Conservation (phyloP, 352 stramenopile species). For the Globisporangium acanthophoron region DNA sequence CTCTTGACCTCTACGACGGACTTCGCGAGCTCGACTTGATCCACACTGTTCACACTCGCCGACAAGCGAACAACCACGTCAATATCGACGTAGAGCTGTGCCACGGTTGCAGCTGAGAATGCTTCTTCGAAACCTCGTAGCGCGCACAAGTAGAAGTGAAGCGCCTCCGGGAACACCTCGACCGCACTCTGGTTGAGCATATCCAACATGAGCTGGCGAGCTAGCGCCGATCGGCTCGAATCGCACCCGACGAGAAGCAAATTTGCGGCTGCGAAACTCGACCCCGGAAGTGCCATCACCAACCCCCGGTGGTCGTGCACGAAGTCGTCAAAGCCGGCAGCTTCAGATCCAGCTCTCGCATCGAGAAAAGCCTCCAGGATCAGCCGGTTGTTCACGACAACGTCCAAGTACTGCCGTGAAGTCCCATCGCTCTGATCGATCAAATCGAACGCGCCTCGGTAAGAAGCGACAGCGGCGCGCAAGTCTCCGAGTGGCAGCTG, state of each 20-base stretch:
- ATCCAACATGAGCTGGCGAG: constrained; percentile 1
- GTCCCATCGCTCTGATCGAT: not conserved
- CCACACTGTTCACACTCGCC: constrained; percentile 8
- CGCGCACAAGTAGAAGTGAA: constrained; percentile 13
- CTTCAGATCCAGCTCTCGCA: not conserved
- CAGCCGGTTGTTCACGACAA: constrained; percentile 11
- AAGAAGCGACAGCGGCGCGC: not conserved
- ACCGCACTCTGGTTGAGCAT: constrained; percentile 6
- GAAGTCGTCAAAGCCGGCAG: constrained; percentile 4
- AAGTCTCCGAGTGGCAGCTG: not conserved
- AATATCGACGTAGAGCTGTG: not conserved
- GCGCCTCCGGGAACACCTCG: constrained; percentile 6
- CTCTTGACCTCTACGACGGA: constrained; percentile 25
- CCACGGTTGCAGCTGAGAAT: not conserved
- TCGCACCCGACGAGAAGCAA: not conserved
- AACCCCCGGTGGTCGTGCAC: not conserved
- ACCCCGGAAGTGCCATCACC: not conserved
- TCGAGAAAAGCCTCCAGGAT: constrained; percentile 7
- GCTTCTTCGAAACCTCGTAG: not conserved
- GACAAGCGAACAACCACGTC: constrained; percentile 28
- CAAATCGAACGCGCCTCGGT: constrained; percentile 3
- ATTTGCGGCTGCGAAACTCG: constrained; percentile 11
- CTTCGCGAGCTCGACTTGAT: constrained; percentile 18
- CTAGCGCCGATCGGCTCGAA: not conserved
- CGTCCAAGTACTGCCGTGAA: constrained; percentile 1